phyloP scores from a whole-genome alignment of 2,329 filamentous ascomycete species.

The Aspergillus intermedius region DNA sequence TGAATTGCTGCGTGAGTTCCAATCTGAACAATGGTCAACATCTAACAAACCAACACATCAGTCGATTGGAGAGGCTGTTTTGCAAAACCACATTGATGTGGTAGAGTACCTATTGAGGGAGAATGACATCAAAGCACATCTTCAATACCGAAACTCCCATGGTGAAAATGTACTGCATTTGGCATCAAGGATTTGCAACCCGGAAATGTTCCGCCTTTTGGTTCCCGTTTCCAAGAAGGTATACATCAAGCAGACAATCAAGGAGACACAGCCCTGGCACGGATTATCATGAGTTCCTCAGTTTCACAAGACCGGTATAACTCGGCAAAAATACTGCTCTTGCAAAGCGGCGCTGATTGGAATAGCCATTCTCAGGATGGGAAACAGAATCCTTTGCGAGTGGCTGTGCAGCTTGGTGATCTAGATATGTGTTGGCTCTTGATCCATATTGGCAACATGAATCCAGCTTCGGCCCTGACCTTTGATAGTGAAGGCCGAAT shows the following conservation, averaged over 20 bases:
- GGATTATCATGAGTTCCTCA: slow-evolving; percentile 3
- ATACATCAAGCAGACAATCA: slow-evolving; percentile 6
- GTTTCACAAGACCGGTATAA: slow-evolving; percentile 4
- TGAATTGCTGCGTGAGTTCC: slow-evolving; percentile 2
- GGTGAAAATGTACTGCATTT: slow-evolving; percentile 11
- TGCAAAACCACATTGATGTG: slow-evolving; percentile 5
- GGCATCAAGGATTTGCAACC: slow-evolving; percentile 12
- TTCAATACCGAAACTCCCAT: slow-evolving; percentile 8
- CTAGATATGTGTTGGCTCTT: slow-evolving; percentile 8
- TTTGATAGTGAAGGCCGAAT: slow-evolving; percentile 3
- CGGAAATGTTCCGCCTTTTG: slow-evolving; percentile 9
- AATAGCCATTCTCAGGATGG: neutral
- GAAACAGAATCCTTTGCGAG: slow-evolving; percentile 3
- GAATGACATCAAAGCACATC: slow-evolving; percentile 6
- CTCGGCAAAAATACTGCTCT: slow-evolving; percentile 5
- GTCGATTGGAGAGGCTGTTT: slow-evolving; percentile 7
- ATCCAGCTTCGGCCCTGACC: slow-evolving; percentile 3
- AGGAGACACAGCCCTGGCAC: slow-evolving; percentile 4
- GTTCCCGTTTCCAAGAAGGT: slow-evolving; percentile 5
- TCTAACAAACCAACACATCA: slow-evolving; percentile 3
- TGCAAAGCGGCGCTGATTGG: slow-evolving; percentile 1
- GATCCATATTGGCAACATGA: slow-evolving; percentile 5
- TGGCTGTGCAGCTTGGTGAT: slow-evolving; percentile 7
- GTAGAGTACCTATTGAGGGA: slow-evolving; percentile 4
- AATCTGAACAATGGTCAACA: neutral